Evolutionary conservation across 2,329 filamentous ascomycete species (phyloP), one percentile per base, ranked within the genome.

Genomic region (Botrytis porri): DNA sequence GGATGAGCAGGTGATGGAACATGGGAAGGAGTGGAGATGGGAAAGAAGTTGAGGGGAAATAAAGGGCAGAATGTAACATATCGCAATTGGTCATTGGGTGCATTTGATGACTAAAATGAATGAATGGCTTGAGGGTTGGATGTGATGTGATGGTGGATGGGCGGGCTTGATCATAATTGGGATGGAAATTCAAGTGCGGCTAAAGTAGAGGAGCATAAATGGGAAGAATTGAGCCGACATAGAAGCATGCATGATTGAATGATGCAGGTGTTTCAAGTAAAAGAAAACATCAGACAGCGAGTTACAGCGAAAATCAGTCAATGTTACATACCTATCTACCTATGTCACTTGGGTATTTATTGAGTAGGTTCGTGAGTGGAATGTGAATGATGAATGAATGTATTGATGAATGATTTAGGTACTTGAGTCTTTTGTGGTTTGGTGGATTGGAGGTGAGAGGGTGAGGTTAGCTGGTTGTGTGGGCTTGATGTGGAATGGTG

Each of bases 51-150:
- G 4, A 35, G 62, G 62, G 32, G 20, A 14, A 29, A 32, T 20
- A 35, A 35, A 41, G 48, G 64, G 48, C 64, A 67, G 64, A 67
- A 22, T 67, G 45, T 67, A 57, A 22, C 64, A 67, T 67, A 41
- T 67, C 35, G 22, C 45, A 54, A 39, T 54, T 29, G 64, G 45
- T 67, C 64, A 54, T 67, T 67, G 32, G 45, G 9, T 39, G 32
- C 51, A 54, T 39, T 29, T 54, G 16, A 54, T 32, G 64, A 57
- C 35, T 57, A 25, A 67, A n/a, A 54, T 29, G n/a, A 54, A 54
- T 54, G 64, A 41, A 67, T 41, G 32, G 45, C 25, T 54, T 14
- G 32, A 66, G 43, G 32, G 4, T 51, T 66, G 63, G 63, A 66
- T 51, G 63, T 66, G 63, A 51, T 66, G 62, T 35, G 41, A 48